Base-by-base conservation (phyloP, 2,329 filamentous ascomycete genomes). In the Apiospora aurea region DNA sequence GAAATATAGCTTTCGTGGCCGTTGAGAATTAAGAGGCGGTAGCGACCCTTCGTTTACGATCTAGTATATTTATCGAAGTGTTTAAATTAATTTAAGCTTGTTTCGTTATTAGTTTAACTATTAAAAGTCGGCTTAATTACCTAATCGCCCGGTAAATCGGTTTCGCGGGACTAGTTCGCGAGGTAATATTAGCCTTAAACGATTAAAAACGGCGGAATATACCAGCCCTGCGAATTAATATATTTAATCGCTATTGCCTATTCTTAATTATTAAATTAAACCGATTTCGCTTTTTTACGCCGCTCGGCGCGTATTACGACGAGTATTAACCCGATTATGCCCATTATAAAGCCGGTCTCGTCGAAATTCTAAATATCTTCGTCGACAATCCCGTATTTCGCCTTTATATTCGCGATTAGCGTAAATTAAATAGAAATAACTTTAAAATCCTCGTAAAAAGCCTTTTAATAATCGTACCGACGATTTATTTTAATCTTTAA, bases 171-270 rank as follows among this genome's bases (percentile, higher is more conserved):
- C 3, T 29, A 29, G 3, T 29, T 29, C 26, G 26, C 26, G 3
- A 29, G 26, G 26, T 29, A 29, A 29, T 29, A 29, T 29, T 29
- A 29, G 26, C 26, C 26, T 29, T 29, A 29, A 29, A 29, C 26
- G 26, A 29, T 29, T 29, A 29, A 29, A 29, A 29, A 74, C 34
- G 66, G 73, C 69, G 71, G 71, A 46, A 75, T 41, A 18, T n/a
- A 29, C 69, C 70, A 74, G 53, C 72, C 71, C n/a, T 69, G 24
- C 53, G 70, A 72, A 72, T 72, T 71, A n/a, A 78, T 71, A 64
- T 67, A 71, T 69, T 73, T 43, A 61, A 79, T 75, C 18, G 73
- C 71, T 16, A 74, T 80, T 72, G 73, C 72, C 76, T 73, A 81
- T 77, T 80, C 75, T 11, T 75, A 73, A 74, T 79, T 76, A 11